These are phyloP conservation scores for Ophiocytium majus DNA, from an alignment of 352 stramenopile genomes.

Conservation along the genomic window DNA sequence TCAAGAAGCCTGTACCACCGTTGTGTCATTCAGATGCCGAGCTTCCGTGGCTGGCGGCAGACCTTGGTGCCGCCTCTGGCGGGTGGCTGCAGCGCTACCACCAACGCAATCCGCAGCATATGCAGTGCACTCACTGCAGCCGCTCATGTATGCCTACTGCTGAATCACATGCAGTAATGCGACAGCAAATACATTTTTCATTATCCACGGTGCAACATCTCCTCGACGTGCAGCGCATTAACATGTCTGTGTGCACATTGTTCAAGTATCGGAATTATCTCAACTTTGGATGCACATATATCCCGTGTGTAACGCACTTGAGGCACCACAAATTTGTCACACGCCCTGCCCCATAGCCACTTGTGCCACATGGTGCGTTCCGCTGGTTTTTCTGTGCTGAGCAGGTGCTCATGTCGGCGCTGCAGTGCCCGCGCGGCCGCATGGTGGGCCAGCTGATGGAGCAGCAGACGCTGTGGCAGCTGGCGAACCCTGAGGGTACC, in stretches of 20 bases:
- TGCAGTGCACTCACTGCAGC: too few species aligned
- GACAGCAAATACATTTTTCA: too few species aligned
- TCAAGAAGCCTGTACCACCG: too few species aligned
- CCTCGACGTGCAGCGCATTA: not conserved
- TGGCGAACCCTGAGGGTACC: conserved; percentile 47
- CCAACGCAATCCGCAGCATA: too few species aligned
- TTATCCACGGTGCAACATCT: too few species aligned
- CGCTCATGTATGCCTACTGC: too few species aligned
- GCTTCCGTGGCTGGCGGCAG: too few species aligned
- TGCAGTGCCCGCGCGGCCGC: conserved; percentile 35
- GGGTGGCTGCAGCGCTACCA: too few species aligned
- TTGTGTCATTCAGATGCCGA: too few species aligned
- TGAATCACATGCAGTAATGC: too few species aligned
- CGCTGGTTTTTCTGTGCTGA: not conserved
- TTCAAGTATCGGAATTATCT: not conserved
- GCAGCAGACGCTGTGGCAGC: conserved; percentile 47
- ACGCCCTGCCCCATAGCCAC: not conserved
- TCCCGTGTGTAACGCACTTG: not conserved
- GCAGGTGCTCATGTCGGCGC: conserved; percentile 32
- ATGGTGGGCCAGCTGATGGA: conserved; percentile 40
- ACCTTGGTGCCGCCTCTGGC: too few species aligned
- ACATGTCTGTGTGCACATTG: not conserved
- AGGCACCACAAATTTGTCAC: not conserved
- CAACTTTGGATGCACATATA: not conserved
- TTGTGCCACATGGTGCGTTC: not conserved